A percentile compares a stretch with the other conserved stretches of the same genome.
Conservation (phyloP, 1,284 basidiomycete genomes). For the Tylopilus sp. region DNA sequence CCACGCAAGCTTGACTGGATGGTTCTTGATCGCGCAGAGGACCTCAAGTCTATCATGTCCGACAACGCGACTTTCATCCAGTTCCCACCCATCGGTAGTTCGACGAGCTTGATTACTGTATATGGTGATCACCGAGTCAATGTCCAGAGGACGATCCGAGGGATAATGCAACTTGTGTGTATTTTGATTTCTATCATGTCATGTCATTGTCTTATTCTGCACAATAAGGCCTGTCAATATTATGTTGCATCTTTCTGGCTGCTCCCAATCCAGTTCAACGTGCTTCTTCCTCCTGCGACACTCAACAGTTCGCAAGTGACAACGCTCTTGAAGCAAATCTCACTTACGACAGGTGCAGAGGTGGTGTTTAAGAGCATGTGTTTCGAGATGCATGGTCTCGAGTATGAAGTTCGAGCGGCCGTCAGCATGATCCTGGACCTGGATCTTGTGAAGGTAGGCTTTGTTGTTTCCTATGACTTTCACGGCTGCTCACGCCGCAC, state of each 20-base stretch:
- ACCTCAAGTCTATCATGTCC: conserved; percentile 88
- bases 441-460: conserved; percentile 80
- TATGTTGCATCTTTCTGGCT: conserved; percentile 97
- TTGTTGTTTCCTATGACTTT: neutral
- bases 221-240: conserved; percentile 84
- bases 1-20: conserved; percentile 99
- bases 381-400: conserved; percentile 97
- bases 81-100: conserved; percentile 88
- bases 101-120: conserved; percentile 89
- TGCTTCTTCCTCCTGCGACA: conserved; percentile 78
- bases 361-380: conserved; percentile 97
- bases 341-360: conserved; percentile 87
- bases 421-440: conserved; percentile 87
- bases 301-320: conserved; percentile 86
- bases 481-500: conserved; percentile 1
- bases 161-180: conserved; percentile 92
- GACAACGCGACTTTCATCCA: conserved; percentile 97
- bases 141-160: conserved; percentile 92
- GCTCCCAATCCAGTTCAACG: conserved; percentile 90
- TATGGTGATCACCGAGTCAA: conserved; percentile 94
- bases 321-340: conserved; percentile 83
- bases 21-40: conserved; percentile 89
- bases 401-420: conserved; percentile 87
- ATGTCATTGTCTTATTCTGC: conserved; percentile 6
- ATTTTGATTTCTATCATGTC: conserved; percentile 6